phyloP scores from a whole-genome alignment of 805 yeast genomes.

The Clavispora carvajalis region DNA sequence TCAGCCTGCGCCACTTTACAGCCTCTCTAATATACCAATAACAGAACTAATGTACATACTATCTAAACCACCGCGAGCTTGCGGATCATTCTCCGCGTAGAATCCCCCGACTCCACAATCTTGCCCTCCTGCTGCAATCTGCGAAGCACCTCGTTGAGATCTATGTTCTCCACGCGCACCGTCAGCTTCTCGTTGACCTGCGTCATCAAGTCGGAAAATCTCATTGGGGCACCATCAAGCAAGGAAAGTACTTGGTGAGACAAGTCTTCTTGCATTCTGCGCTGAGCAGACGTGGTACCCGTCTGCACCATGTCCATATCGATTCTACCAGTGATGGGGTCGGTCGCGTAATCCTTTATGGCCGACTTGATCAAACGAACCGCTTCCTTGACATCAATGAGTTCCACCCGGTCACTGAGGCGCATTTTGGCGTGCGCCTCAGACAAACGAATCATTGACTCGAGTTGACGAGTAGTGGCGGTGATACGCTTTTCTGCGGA shows the following conservation, averaged over 20 bases:
- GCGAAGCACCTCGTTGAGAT: constrained; percentile 61
- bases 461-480: constrained; percentile 96
- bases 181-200: constrained; percentile 63
- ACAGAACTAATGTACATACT: background rate
- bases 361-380: constrained; percentile 91
- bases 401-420: constrained; percentile 61
- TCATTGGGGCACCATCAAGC: constrained; percentile 48
- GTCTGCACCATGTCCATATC: constrained; percentile 98
- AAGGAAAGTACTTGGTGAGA: constrained; percentile 53
- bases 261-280: constrained; percentile 70
- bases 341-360: constrained; percentile 96
- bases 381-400: constrained; percentile 86
- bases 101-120: constrained; percentile 65
- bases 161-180: constrained; percentile 62
- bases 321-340: constrained; percentile 92
- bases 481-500: constrained; percentile 87
- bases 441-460: constrained; percentile 87
- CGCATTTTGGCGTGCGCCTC: constrained; percentile 99
- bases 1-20: too few species aligned
- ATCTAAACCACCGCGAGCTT: constrained; percentile 17
- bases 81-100: constrained; percentile 56
- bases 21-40: background rate
- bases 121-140: constrained; percentile 69
- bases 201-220: constrained; percentile 54
- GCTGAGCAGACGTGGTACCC: constrained; percentile 85